phyloP scores from a whole-genome alignment of 192 early-diverging fungal genomes.

The Backusella luteola region DNA sequence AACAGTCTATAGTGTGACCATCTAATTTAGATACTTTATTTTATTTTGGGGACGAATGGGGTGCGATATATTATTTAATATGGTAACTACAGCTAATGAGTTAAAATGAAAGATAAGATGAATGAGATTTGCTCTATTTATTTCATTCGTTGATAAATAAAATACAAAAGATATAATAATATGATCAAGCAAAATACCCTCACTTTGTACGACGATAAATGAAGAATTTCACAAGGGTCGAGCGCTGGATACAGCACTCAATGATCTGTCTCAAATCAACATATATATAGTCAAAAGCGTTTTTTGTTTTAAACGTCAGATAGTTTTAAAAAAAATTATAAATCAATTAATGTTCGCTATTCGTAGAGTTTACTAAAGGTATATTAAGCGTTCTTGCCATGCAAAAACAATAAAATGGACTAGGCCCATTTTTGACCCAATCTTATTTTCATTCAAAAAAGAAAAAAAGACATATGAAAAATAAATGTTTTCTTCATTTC shows the following conservation, averaged over 20 bases:
- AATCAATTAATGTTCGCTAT: neutral
- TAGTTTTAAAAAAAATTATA: neutral
- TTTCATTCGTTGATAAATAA: neutral
- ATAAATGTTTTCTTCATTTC: neutral
- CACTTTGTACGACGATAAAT: neutral
- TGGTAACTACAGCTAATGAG: neutral
- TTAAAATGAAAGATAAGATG: neutral
- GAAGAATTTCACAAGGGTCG: neutral
- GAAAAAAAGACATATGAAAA: neutral
- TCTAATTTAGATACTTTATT: no score
- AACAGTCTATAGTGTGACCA: no score
- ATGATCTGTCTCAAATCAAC: neutral
- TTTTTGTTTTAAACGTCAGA: neutral
- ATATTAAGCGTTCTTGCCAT: neutral
- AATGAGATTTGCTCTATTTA: neutral
- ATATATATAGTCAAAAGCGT: neutral
- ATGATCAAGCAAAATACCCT: neutral
- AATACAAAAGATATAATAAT: neutral
- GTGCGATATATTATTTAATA: neutral
- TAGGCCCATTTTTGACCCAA: neutral
- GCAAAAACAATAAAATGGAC: neutral
- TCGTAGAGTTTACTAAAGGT: neutral
- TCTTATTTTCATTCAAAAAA: neutral
- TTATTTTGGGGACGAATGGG: no score
- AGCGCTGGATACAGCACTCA: neutral